Conservation (phyloP, 202 grass and related monocot genomes). For the Brachypodium distachyon region DNA sequence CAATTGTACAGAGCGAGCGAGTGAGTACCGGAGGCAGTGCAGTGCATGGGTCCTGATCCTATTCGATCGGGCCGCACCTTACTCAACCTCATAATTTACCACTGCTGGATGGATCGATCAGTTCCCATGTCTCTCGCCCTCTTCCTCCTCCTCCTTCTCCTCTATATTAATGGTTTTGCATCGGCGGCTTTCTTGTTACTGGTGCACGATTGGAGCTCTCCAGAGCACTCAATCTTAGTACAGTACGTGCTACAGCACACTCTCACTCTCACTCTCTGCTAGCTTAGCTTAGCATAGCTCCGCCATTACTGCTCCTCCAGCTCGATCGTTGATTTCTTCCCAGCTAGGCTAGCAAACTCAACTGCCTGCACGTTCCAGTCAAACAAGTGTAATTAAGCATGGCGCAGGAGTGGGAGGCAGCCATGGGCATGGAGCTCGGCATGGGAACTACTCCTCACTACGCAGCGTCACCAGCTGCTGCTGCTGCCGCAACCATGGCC, state of each 20-base stretch:
- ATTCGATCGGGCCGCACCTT: neutral
- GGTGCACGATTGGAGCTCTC: slow-evolving; percentile 1
- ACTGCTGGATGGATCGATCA: neutral
- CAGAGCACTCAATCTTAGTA: neutral
- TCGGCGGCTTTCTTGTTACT: slow-evolving; percentile 14
- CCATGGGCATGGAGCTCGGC: slow-evolving; percentile 44
- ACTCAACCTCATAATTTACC: neutral
- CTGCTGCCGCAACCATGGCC: too few species aligned
- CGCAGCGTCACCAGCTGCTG: neutral
- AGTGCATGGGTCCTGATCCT: neutral
- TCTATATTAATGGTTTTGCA: slow-evolving; percentile 16
- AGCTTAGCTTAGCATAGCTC: neutral
- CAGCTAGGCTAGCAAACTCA: neutral
- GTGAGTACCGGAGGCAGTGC: neutral
- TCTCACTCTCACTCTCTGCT: neutral
- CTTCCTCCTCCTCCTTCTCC: neutral
- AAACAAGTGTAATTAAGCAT: slow-evolving; percentile 7
- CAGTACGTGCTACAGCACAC: neutral
- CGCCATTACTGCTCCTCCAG: neutral
- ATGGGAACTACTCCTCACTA: slow-evolving; percentile 33
- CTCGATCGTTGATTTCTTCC: neutral
- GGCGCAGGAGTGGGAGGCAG: slow-evolving; percentile 55
- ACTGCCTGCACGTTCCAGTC: neutral
- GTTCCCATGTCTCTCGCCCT: neutral
- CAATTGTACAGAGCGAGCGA: neutral